Conservation (phyloP, 1,139 yeast genomes). For the Lodderomyces parapsilosis region DNA sequence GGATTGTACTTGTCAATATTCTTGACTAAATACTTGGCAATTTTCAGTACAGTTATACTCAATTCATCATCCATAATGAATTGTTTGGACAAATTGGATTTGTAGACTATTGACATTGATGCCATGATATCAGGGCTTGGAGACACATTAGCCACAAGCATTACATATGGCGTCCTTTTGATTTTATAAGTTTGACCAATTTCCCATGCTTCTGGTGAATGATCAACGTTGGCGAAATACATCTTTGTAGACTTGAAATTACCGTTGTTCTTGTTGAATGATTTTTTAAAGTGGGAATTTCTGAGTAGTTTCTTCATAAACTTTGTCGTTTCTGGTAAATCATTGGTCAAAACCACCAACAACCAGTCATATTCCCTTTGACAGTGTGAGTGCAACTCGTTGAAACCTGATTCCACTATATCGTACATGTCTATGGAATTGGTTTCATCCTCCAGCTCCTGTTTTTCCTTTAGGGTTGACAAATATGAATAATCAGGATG, state of each 20-base stretch:
- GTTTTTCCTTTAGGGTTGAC: constrained; percentile 5
- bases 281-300: constrained; percentile 26
- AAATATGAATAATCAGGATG: constrained; percentile 17
- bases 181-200: constrained; percentile 46
- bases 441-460: background rate
- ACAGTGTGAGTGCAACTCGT: constrained; percentile 40
- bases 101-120: constrained; percentile 52
- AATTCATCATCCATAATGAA: constrained; percentile 22
- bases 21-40: constrained; percentile 34
- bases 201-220: constrained; percentile 51
- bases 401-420: constrained; percentile 31
- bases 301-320: constrained; percentile 31
- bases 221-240: constrained; percentile 36
- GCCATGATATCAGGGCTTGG: constrained; percentile 49
- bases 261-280: constrained; percentile 36
- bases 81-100: constrained; percentile 30
- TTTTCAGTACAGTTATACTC: constrained; percentile 23
- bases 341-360: constrained; percentile 40
- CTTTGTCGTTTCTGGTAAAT: constrained; percentile 22
- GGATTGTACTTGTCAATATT: constrained; percentile 47
- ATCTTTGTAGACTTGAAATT: constrained; percentile 34
- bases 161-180: constrained; percentile 43
- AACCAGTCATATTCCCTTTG: constrained; percentile 47
- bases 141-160: constrained; percentile 50
- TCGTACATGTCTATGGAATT: background rate